Conservation (phyloP, 495 filamentous ascomycete species). For the Tricharina praecox region DNA sequence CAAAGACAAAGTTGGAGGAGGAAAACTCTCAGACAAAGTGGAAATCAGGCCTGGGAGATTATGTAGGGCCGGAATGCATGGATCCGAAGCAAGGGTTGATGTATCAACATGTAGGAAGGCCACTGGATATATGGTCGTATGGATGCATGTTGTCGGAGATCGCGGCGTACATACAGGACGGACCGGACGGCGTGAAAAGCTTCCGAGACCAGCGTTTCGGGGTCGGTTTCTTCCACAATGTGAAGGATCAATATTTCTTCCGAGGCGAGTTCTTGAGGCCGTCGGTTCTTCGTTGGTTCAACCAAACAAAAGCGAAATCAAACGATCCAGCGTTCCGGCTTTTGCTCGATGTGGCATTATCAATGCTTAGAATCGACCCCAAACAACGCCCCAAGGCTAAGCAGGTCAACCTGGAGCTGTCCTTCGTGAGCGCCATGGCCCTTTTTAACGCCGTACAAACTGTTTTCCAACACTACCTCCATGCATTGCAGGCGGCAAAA, state of each 20-base stretch:
- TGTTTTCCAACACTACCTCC: background rate
- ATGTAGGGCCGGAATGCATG: background rate
- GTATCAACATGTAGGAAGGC: conserved; percentile 1
- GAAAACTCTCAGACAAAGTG: background rate
- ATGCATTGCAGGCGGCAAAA: background rate
- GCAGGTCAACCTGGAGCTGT: background rate
- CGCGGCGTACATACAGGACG: background rate
- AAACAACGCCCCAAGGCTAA: background rate
- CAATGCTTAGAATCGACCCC: background rate
- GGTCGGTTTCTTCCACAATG: background rate
- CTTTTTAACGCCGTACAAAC: background rate
- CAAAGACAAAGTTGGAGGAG: background rate
- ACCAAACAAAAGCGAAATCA: background rate
- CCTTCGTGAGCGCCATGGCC: background rate
- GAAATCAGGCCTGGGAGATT: background rate
- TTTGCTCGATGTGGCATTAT: background rate
- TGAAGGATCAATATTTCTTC: background rate
- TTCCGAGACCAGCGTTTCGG: background rate
- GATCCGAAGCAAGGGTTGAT: background rate
- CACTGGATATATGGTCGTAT: conserved; percentile 7
- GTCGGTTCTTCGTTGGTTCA: background rate
- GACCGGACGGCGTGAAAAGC: background rate
- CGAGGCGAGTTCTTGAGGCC: background rate
- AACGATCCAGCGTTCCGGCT: background rate
- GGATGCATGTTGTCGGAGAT: conserved; percentile 7